Evolutionary conservation across 441 rosid genomes (phyloP), one percentile per base, ranked within the genome.

Genomic region (Pelargonium fulgidum): DNA sequence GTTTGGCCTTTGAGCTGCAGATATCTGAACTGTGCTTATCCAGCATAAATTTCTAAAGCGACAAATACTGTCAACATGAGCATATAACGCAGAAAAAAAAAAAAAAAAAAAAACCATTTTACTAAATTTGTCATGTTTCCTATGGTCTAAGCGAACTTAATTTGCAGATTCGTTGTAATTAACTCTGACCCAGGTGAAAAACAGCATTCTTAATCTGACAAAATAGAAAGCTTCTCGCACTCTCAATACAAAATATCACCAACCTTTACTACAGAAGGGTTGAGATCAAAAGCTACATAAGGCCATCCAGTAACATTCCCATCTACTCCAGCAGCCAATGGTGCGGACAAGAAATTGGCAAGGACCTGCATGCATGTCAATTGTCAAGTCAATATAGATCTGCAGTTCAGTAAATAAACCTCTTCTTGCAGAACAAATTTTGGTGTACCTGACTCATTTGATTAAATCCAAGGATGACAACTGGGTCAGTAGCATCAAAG

Each of bases 391-490:
- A 50, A 50, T 39, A 63, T 33, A 41, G 3, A 58, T 65, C 69
- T 56, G 52, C 70, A 50, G 56, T 68, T 45, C 41, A 19, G 36
- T 39, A 39, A 48, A 66, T 68, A 44, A 17, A 44, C 19, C 42
- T 54, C 64, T 63, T 29, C 63, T 20, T 26, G 39, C 61, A 64
- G 45, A 7, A 70, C 62, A 70, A 12, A 22, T 24, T 29, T 66
- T 63, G 50, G 44, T 22, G 58, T 78, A 93, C 96, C 96, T 93
- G 97, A 70, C 97, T 96, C 96, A 89, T 91, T 83, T 91, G 96
- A 69, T 90, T 93, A 75, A 93, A 93, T 78, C 99, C 99, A 73
- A 93, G 69, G 72, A 93, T 86, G 67, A 93, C 95, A 79, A 93
- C 81, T 63, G 99, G 96, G 74, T 93, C 97, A 42, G 86, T 84